Percentiles rank a stretch among this genome's conserved stretches.
Conservation (phyloP, 805 yeast genomes). For the Hanseniaspora guilliermondii region DNA sequence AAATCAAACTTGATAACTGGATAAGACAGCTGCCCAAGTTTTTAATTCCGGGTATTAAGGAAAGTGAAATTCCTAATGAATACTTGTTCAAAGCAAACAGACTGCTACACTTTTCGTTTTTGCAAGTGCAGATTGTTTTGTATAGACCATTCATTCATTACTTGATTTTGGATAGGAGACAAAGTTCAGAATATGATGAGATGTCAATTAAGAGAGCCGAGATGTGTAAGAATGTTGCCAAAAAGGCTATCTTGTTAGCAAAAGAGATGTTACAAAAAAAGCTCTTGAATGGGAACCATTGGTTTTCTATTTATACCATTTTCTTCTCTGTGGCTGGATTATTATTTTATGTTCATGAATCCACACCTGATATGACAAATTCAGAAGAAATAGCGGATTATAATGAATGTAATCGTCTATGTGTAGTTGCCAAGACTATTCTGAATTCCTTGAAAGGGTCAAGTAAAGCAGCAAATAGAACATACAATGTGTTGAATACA, state of each 20-base stretch:
- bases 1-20: conserved; percentile 65
- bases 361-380: conserved; percentile 28
- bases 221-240: conserved; percentile 73
- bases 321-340: conserved; percentile 83
- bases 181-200: conserved; percentile 18
- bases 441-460: conserved; percentile 58
- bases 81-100: conserved; percentile 48
- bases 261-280: conserved; percentile 64
- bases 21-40: conserved; percentile 56
- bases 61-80: conserved; percentile 30
- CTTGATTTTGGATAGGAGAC: conserved; percentile 34
- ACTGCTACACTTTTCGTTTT: conserved; percentile 56
- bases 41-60: conserved; percentile 43
- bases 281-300: conserved; percentile 72
- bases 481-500: conserved; percentile 67
- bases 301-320: conserved; percentile 91
- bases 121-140: conserved; percentile 71
- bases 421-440: conserved; percentile 68
- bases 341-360: conserved; percentile 63
- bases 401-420: conserved; percentile 53
- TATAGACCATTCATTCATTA: conserved; percentile 82
- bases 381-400: conserved; percentile 38
- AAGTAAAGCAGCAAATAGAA: conserved; percentile 66
- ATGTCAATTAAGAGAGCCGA: conserved; percentile 59
- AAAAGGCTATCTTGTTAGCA: conserved; percentile 68